Conservation (phyloP, 805 yeast genomes). For the Kodamaea sagamina region DNA sequence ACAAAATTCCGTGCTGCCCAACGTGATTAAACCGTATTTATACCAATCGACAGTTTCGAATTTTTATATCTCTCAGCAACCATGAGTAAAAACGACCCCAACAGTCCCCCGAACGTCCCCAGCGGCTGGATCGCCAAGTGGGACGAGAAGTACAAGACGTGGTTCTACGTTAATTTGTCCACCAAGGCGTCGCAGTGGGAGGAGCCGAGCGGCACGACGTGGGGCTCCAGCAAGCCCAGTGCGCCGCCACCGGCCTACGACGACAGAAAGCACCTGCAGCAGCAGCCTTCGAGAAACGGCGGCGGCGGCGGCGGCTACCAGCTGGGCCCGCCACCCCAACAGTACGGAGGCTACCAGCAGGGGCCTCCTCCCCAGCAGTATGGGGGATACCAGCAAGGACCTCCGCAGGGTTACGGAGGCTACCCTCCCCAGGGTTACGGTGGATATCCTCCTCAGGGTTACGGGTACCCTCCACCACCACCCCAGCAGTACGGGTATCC, state of each 20-base stretch:
- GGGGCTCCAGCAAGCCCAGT: conserved; percentile 21
- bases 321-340: conserved; percentile 14
- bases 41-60: neutral
- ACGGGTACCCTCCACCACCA: conserved; percentile 19
- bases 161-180: conserved; percentile 76
- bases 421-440: conserved; percentile 30
- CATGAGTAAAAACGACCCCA: conserved; percentile 18
- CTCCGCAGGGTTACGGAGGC: conserved; percentile 26
- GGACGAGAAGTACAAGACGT: conserved; percentile 68
- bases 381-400: conserved; percentile 17
- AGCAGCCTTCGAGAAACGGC: conserved; percentile 13
- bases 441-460: conserved; percentile 26
- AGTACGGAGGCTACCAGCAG: conserved; percentile 20
- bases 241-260: conserved; percentile 36
- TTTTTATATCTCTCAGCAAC: neutral
- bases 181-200: conserved; percentile 91
- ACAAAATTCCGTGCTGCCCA: too few relatives aligned
- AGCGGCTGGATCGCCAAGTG: conserved; percentile 74
- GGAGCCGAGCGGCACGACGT: conserved; percentile 62
- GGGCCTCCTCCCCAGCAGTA: conserved; percentile 23
- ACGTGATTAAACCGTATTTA: neutral
- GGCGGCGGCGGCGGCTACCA: conserved; percentile 22
- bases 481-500: conserved; percentile 26
- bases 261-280: conserved; percentile 13
- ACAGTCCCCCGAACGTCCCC: conserved; percentile 56